These are phyloP conservation scores for Pythium sp. DNA, from an alignment of 352 stramenopile species.

Conservation along the genomic window DNA sequence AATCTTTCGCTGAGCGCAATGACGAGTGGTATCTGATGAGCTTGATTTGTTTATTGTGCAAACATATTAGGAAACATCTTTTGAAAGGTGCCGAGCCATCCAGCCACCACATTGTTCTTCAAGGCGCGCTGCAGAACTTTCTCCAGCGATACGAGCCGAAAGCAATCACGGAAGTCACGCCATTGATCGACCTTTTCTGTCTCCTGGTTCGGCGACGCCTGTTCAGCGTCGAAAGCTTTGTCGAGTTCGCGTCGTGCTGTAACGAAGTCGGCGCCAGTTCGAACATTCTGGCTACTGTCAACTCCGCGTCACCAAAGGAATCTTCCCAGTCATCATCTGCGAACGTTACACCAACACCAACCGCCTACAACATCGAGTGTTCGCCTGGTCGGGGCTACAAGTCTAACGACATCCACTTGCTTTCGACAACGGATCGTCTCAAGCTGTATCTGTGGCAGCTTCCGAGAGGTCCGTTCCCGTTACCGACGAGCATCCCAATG, in stretches of 20 bases:
- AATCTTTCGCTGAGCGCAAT: not conserved
- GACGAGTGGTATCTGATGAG: constrained; percentile 1
- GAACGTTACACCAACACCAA: constrained; percentile 47
- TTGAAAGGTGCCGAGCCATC: constrained; percentile 33
- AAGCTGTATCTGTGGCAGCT: constrained; percentile 85
- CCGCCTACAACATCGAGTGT: constrained; percentile 86
- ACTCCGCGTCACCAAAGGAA: constrained; percentile 25
- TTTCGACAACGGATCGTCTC: constrained; percentile 62
- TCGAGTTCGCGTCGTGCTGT: constrained; percentile 61
- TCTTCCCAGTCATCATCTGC: constrained; percentile 24
- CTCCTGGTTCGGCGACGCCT: constrained; percentile 68
- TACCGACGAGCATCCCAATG: constrained; percentile 70
- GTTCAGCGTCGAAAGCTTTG: constrained; percentile 72
- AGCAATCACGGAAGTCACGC: constrained; percentile 69
- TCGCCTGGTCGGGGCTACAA: constrained; percentile 83
- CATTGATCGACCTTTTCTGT: constrained; percentile 82
- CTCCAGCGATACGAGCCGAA: constrained; percentile 76
- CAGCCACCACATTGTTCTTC: constrained; percentile 69
- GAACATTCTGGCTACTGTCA: constrained; percentile 20
- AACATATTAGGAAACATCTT: constrained; percentile 36
- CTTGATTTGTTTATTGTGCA: constrained; percentile 9
- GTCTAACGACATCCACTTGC: constrained; percentile 64
- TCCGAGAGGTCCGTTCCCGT: constrained; percentile 58
- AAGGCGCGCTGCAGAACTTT: constrained; percentile 73
- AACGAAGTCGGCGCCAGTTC: constrained; percentile 33